Percentiles rank a stretch among this genome's conserved stretches.
These are phyloP conservation scores for Henningerozyma blattae DNA, from an alignment of 805 yeast genomes.

Conservation along the genomic window DNA sequence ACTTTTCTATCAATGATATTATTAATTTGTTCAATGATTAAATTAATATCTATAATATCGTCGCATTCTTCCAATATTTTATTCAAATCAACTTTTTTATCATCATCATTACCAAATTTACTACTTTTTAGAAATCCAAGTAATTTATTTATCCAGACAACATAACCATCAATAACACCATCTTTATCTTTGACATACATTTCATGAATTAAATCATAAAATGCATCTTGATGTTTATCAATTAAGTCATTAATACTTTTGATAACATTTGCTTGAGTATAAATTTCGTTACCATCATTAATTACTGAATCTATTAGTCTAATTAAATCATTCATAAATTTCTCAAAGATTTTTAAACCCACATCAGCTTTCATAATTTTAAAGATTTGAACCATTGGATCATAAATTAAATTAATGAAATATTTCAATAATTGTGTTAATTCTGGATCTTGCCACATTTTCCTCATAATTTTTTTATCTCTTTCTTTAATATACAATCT, in stretches of 20 bases:
- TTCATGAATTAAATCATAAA: conserved; percentile 66
- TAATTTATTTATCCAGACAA: conserved; percentile 62
- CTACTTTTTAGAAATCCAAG: conserved; percentile 53
- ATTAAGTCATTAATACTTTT: conserved; percentile 50
- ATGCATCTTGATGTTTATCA: conserved; percentile 56
- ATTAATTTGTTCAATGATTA: conserved; percentile 29
- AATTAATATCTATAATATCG: conserved; percentile 14
- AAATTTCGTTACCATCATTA: conserved; percentile 29
- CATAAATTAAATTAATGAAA: conserved; percentile 58
- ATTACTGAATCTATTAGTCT: conserved; percentile 41
- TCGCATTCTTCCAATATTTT: conserved; percentile 10
- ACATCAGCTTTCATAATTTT: conserved; percentile 52
- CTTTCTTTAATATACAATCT: conserved; percentile 53
- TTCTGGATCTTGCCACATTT: conserved; percentile 78
- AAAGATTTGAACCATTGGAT: conserved; percentile 60
- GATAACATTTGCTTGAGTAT: conserved; percentile 46
- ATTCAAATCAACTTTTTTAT: conserved; percentile 34
- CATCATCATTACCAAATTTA: conserved; percentile 28
- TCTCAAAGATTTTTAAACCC: conserved; percentile 50
- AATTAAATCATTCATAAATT: conserved; percentile 57
- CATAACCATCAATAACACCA: conserved; percentile 56
- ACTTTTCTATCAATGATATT: conserved; percentile 27
- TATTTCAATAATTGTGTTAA: conserved; percentile 65
- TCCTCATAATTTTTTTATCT: conserved; percentile 66
- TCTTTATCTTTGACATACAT: conserved; percentile 65